A percentile compares a stretch with the other conserved stretches of the same genome.
Conservation (phyloP, 192 early-diverging fungal genomes). For the Linnemannia schmuckeri region DNA sequence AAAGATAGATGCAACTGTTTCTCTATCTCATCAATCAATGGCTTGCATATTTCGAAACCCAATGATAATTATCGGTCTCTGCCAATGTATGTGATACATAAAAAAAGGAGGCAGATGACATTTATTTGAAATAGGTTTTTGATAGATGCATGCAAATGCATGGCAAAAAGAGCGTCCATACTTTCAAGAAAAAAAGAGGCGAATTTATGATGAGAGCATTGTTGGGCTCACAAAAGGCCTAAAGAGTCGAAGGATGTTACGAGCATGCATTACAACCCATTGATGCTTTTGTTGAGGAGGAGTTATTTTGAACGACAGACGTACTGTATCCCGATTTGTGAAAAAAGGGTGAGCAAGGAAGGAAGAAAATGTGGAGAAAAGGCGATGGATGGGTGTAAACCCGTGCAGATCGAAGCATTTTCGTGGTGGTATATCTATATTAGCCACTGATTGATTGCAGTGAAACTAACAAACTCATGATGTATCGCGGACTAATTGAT, state of each 20-base stretch:
- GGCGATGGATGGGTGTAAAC: background rate
- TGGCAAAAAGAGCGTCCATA: no score
- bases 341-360: background rate
- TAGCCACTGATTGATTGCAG: background rate
- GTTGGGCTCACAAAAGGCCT: background rate
- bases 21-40: no score
- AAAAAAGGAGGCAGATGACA: no score
- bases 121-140: no score
- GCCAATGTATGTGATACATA: no score
- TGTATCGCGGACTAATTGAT: background rate
- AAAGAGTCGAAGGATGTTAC: background rate
- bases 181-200: no score
- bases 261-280: background rate
- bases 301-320: background rate
- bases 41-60: no score
- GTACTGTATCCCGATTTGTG: background rate
- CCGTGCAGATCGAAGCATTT: background rate
- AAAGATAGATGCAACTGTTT: no score
- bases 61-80: no score
- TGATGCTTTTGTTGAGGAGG: background rate
- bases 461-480: background rate
- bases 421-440: background rate
- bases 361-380: background rate
- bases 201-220: background rate
- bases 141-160: no score